Base-by-base conservation (phyloP, 202 grass and related monocot genomes). In the Digitaria exilis region DNA sequence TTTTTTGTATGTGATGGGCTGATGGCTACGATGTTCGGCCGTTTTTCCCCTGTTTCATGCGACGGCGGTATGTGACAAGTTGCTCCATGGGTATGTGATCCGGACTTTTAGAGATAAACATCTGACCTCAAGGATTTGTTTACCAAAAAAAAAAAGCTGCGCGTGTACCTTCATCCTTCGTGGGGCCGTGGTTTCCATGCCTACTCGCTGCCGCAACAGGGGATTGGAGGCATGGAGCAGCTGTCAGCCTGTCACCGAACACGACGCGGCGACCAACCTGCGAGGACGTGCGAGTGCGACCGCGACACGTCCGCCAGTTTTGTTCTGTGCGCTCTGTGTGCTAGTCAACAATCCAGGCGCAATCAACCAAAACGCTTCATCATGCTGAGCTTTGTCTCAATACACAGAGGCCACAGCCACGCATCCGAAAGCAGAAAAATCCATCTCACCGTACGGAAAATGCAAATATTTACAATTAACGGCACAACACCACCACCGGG, bases 251-350 rank as follows among this genome's bases (percentile, higher is more conserved):
- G n/a, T 50, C 16, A 7, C 61, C 2, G 5, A 79, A 28, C 17
- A 42, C 48, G 78, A 56, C 7, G 15, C 16, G 16, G 15, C 24
- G 39, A 68, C 71, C 17, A 58, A 46, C 44, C 25, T 9, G 70
- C 35, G 56, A 82, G 57, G 57, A 73, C 56, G 56, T 51, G 80
- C 67, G 78, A 69, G 45, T n/a, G 65, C 44, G 78, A 39, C 37
- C 6, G 37, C 49, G 56, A 49, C 68, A 50, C 48, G 67, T 4
- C 25, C 28, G 13, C 19, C 44, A 35, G 18, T 65, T 22, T 6
- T 58, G 37, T 59, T 45, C 22, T 30, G 10, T 3, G n/a, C 10
- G 24, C 50, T 46, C 24, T 71, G 55, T 24, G 35, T 24, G 11
- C 17, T 24, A 54, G 24, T 19, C 24, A 43, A 13, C 22, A 66